These are phyloP conservation scores for Diutina ranongensis DNA, from an alignment of 1,139 yeast genomes.

Conservation along the genomic window DNA sequence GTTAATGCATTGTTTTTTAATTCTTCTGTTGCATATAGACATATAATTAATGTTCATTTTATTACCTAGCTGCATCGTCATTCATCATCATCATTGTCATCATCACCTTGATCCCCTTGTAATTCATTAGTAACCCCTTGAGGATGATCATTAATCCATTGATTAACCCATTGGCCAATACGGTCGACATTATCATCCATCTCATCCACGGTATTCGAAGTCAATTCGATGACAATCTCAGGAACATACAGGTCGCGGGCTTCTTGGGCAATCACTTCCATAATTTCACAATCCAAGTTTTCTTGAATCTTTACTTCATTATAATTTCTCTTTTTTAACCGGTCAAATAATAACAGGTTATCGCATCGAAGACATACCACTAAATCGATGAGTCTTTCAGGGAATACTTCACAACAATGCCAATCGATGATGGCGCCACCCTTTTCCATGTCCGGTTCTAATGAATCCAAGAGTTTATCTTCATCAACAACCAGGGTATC, in stretches of 20 bases:
- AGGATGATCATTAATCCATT: constrained; percentile 49
- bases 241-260: constrained; percentile 74
- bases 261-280: constrained; percentile 84
- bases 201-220: constrained; percentile 61
- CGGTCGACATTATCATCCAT: constrained; percentile 74
- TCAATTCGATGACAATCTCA: constrained; percentile 71
- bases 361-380: constrained; percentile 82
- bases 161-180: constrained; percentile 57
- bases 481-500: constrained; percentile 89
- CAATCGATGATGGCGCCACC: constrained; percentile 92
- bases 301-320: constrained; percentile 76
- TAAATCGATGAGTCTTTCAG: constrained; percentile 82
- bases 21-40: background rate
- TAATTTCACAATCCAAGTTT: constrained; percentile 91
- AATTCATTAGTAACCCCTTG: constrained; percentile 29
- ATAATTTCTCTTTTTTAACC: constrained; percentile 66
- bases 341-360: constrained; percentile 58
- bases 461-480: constrained; percentile 68
- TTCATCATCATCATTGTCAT: constrained; percentile 6
- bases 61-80: background rate
- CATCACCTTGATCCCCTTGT: background rate
- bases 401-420: constrained; percentile 96
- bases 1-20: background rate
- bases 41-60: background rate
- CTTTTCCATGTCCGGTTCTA: constrained; percentile 64